Evolutionary conservation across 805 yeast species (phyloP).

Genomic region (Cyberlindnera saturnus): DNA sequence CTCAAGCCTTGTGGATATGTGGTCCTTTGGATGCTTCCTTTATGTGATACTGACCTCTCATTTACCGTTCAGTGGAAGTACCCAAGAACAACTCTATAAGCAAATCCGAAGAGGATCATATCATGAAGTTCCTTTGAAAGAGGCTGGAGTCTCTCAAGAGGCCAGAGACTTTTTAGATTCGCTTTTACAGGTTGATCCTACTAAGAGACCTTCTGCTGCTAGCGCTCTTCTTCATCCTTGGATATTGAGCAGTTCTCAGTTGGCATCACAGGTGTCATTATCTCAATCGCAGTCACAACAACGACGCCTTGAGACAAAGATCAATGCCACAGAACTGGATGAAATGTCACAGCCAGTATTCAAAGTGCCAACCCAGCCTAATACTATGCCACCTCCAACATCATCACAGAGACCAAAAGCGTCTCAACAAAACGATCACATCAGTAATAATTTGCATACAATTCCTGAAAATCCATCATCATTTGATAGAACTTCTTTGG

Average conservation of each 20-base stretch:
- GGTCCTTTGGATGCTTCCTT: constrained; percentile 94
- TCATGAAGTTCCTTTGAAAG: constrained; percentile 68
- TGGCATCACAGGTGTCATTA: constrained; percentile 42
- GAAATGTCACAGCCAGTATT: constrained; percentile 10
- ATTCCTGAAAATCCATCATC: constrained; percentile 12
- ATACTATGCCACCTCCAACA: constrained; percentile 1
- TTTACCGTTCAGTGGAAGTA: constrained; percentile 89
- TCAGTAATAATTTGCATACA: neutral
- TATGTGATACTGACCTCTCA: constrained; percentile 91
- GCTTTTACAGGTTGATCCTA: constrained; percentile 73
- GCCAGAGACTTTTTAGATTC: constrained; percentile 70
- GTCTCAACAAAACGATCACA: constrained; percentile 1
- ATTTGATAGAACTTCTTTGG: constrained; percentile 18
- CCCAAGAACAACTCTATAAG: constrained; percentile 78
- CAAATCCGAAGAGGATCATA: constrained; percentile 75
- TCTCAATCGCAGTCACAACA: constrained; percentile 72
- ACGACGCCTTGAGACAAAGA: constrained; percentile 29
- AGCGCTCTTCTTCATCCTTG: constrained; percentile 79
- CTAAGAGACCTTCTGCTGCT: constrained; percentile 62
- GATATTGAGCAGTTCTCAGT: constrained; percentile 36
- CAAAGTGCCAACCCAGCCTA: constrained; percentile 15
- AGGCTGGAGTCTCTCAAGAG: constrained; percentile 55
- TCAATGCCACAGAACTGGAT: constrained; percentile 4
- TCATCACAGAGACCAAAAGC: constrained; percentile 5
- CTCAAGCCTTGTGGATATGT: constrained; percentile 88